Percentiles rank a stretch among this genome's conserved stretches.
Evolutionary conservation across 805 yeast genomes (phyloP).

Genomic region (Cyberlindnera misumaiensis): DNA sequence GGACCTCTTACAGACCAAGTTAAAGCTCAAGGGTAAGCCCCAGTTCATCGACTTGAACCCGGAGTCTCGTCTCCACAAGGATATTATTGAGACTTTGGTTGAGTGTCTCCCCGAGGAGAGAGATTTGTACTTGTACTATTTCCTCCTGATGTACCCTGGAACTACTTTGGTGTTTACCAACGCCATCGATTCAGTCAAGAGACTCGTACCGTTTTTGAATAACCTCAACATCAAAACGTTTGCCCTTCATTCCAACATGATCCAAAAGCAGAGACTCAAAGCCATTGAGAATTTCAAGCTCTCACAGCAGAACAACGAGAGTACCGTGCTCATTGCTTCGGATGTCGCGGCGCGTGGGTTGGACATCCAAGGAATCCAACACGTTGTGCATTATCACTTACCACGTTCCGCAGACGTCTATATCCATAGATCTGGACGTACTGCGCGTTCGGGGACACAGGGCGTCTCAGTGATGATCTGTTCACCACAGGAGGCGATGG

Average conservation of each 20-base stretch:
- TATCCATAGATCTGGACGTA: conserved; percentile 94
- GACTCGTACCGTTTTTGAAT: conserved; percentile 69
- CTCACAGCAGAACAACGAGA: conserved; percentile 37
- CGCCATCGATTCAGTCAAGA: conserved; percentile 90
- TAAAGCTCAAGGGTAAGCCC: conserved; percentile 69
- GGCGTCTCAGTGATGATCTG: conserved; percentile 95
- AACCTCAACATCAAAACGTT: conserved; percentile 62
- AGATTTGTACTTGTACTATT: conserved; percentile 85
- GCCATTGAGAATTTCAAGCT: conserved; percentile 74
- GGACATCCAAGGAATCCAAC: conserved; percentile 85
- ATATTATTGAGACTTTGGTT: conserved; percentile 76
- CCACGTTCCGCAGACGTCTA: conserved; percentile 94
- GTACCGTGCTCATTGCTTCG: conserved; percentile 78
- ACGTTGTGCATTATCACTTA: conserved; percentile 91
- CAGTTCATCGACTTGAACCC: conserved; percentile 81
- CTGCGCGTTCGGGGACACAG: conserved; percentile 90
- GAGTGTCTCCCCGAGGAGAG: conserved; percentile 90
- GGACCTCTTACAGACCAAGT: conserved; percentile 56
- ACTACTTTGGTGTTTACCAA: conserved; percentile 87
- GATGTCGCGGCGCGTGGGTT: conserved; percentile 98
- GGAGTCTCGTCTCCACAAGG: conserved; percentile 64
- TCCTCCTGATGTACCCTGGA: conserved; percentile 80
- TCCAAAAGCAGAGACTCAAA: conserved; percentile 86
- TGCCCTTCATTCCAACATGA: conserved; percentile 89
- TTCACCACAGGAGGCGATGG: conserved; percentile 89